Percentiles rank a stretch among this genome's conserved stretches.
Conservation (phyloP, 1,284 basidiomycete species). For the Trichosporon ovoides region DNA sequence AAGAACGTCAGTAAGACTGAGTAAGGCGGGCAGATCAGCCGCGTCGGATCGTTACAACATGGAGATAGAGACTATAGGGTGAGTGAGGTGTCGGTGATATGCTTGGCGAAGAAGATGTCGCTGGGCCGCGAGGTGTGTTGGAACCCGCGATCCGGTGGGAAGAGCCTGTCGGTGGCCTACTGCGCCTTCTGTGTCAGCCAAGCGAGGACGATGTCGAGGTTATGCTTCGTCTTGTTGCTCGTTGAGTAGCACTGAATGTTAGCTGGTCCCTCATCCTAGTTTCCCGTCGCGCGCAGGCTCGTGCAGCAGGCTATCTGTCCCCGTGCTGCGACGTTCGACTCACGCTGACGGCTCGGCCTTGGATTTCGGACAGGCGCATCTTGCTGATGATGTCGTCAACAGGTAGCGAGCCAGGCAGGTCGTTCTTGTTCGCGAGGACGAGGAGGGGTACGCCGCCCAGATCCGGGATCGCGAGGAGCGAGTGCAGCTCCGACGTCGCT, state of each 20-base stretch:
- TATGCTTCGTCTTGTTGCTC: constrained; percentile 90
- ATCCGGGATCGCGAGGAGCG: constrained; percentile 68
- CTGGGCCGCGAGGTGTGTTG: background rate
- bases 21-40: no score
- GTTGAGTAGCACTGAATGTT: constrained; percentile 37
- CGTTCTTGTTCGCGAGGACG: constrained; percentile 95
- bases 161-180: constrained; percentile 6
- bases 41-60: no score
- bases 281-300: no score
- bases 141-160: no score
- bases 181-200: constrained; percentile 48
- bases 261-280: no score
- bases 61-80: no score
- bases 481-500: constrained; percentile 83
- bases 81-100: background rate
- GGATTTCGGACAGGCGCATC: constrained; percentile 75
- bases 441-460: constrained; percentile 78
- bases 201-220: constrained; percentile 57
- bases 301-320: no score
- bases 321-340: constrained; percentile 47
- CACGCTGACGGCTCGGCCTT: constrained; percentile 76
- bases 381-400: constrained; percentile 81
- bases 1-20: no score
- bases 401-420: constrained; percentile 68
- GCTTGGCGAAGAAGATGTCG: background rate